phyloP scores from a whole-genome alignment of 2,329 filamentous ascomycete species.

The Cladosporium sp. region DNA sequence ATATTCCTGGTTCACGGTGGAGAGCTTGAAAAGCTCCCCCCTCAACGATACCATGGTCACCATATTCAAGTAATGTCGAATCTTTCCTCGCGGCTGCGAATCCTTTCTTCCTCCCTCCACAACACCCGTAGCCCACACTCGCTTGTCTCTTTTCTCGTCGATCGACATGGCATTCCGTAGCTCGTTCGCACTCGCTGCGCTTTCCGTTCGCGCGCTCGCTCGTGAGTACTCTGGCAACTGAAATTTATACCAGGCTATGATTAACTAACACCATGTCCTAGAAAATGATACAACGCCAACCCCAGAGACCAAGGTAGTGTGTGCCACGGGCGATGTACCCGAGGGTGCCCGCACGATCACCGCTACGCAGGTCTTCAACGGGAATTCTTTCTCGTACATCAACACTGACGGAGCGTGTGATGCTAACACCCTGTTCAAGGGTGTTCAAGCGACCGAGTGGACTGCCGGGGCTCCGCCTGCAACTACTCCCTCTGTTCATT shows the following conservation, averaged over 20 bases:
- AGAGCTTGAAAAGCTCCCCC: constrained; percentile 1
- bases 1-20: background rate
- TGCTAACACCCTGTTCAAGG: constrained; percentile 14
- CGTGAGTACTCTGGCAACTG: constrained; percentile 1
- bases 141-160: background rate
- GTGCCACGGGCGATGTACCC: constrained; percentile 10
- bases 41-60: background rate
- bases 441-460: background rate
- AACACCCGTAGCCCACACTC: background rate
- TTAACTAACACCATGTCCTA: background rate
- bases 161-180: constrained; percentile 13
- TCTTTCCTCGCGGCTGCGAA: background rate
- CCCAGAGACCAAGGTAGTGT: background rate
- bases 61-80: background rate
- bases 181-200: constrained; percentile 7
- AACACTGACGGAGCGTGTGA: constrained; percentile 11
- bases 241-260: background rate
- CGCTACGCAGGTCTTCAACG: constrained; percentile 10
- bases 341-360: constrained; percentile 9
- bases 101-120: background rate
- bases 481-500: background rate
- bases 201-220: constrained; percentile 6
- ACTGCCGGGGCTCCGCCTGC: background rate
- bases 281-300: background rate
- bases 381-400: constrained; percentile 3